Percentiles rank a stretch among this genome's conserved stretches.
phyloP scores from a whole-genome alignment of 2,329 filamentous ascomycete genomes.

The Trichoderma lentiforme region DNA sequence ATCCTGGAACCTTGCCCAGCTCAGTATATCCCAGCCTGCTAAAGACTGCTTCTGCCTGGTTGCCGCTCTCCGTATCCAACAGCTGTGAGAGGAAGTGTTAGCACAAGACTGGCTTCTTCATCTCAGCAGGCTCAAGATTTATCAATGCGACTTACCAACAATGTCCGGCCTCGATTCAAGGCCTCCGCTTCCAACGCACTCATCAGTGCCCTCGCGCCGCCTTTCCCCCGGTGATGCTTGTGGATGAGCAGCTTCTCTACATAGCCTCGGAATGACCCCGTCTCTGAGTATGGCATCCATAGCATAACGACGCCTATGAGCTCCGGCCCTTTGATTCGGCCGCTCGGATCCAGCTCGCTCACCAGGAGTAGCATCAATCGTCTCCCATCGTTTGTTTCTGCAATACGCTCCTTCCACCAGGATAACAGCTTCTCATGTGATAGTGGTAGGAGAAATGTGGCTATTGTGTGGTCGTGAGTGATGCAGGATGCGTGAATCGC shows the following conservation, averaged over 20 bases:
- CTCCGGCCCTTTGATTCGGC: slow-evolving; percentile 41
- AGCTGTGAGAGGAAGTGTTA: slow-evolving; percentile 33
- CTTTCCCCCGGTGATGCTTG: slow-evolving; percentile 47
- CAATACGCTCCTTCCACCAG: slow-evolving; percentile 55
- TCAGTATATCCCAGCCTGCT: slow-evolving; percentile 54
- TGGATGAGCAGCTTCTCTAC: slow-evolving; percentile 59
- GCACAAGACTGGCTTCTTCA: neutral
- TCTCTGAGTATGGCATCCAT: slow-evolving; percentile 49
- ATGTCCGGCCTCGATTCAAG: slow-evolving; percentile 42
- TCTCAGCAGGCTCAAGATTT: neutral
- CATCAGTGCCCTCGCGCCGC: slow-evolving; percentile 52
- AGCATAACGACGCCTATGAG: slow-evolving; percentile 58
- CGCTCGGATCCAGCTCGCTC: slow-evolving; percentile 31
- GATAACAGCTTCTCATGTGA: slow-evolving; percentile 52
- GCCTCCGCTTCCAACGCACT: slow-evolving; percentile 55
- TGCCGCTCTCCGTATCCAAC: slow-evolving; percentile 52
- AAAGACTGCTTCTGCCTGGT: slow-evolving; percentile 52
- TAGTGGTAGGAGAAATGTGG: slow-evolving; percentile 58
- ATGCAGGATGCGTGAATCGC: slow-evolving; percentile 59
- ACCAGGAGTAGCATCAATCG: slow-evolving; percentile 55
- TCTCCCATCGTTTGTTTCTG: slow-evolving; percentile 43
- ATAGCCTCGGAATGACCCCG: slow-evolving; percentile 50
- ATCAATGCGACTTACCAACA: slow-evolving; percentile 47
- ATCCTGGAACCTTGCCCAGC: slow-evolving; percentile 54
- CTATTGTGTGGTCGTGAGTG: slow-evolving; percentile 53